Evolutionary conservation across 169 alveolate genomes (phyloP), one percentile per base, ranked within the genome.

Genomic region (Theileria annulata): DNA sequence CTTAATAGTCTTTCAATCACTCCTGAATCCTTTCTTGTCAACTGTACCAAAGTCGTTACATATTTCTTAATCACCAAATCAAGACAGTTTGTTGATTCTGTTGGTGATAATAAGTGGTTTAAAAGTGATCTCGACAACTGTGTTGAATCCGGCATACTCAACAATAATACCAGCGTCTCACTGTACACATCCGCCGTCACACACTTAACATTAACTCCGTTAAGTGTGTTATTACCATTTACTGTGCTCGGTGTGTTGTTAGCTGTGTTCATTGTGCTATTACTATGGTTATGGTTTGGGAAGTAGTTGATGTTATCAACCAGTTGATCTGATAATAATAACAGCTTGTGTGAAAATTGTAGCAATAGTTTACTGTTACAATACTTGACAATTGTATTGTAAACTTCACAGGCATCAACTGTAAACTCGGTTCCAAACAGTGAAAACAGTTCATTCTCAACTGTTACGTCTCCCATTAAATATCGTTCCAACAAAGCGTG

Each of bases 371-470:
- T 82, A 33, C 42, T 37, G 37, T 64, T 54, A 68, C 88, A 82
- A 62, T 72, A 82, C 56, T 78, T 35, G 62, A 74, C 54, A 9
- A 82, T 71, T 35, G 74, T 49, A 13, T 76, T 72, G 21, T 72
- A 75, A 1, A 74, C 49, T 8, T 48, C 79, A 31, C 62, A 8
- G 3, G 58, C 76, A 30, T 54, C 58, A 31, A 82, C 30, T 67
- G 75, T 74, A 62, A 75, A 82, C 80, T 82, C 88, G 27, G 23
- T 30, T 2, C 70, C 54, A 48, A 77, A 82, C 19, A 82, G 75
- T 0, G 80, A n/a, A 12, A 49, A 73, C 51, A 82, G 71, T 56
- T 82, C 88, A 15, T 66, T 59, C 71, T 72, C 51, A 1, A 78
- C 88, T 13, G 28, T 19, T 6, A 54, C 64, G 62, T 82, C 88